Evolutionary conservation across 169 alveolate species (phyloP).

Genomic region (Cryptosporidium meleagridis): DNA sequence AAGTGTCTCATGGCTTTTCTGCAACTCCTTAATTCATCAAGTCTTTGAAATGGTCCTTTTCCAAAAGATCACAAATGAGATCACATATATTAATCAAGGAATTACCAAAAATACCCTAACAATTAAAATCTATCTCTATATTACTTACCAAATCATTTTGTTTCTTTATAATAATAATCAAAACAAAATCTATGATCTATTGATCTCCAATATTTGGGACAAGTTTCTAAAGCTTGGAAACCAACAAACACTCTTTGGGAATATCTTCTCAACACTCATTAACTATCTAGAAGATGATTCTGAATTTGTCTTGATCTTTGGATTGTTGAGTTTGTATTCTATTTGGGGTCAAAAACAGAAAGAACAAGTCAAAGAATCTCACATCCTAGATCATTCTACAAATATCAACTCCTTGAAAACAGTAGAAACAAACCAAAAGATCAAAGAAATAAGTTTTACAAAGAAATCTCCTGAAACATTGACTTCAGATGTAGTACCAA

Average conservation of each 20-base stretch:
- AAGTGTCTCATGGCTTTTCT: not conserved
- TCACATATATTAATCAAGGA: not conserved
- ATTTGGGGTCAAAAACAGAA: not conserved
- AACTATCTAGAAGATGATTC: constrained; percentile 42
- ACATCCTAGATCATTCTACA: too few species aligned
- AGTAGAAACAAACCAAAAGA: too few species aligned
- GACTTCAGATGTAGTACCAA: not conserved
- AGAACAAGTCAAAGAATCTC: not conserved
- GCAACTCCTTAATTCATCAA: constrained; percentile 7
- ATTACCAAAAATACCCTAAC: not conserved
- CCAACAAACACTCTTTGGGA: not conserved
- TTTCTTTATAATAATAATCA: constrained; percentile 33
- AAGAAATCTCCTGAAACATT: not conserved
- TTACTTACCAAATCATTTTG: constrained; percentile 3
- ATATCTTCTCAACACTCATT: constrained; percentile 26
- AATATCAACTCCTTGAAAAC: too few species aligned
- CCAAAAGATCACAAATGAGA: constrained; percentile 21
- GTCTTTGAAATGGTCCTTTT: constrained; percentile 50
- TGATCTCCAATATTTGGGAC: constrained; percentile 30
- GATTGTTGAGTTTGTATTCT: constrained; percentile 10
- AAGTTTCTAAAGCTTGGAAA: constrained; percentile 29
- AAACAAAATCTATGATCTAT: not conserved
- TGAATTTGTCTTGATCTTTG: constrained; percentile 31
- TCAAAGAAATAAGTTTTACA: not conserved
- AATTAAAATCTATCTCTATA: not conserved